A percentile compares a stretch with the other conserved stretches of the same genome.
Evolutionary conservation across 345 rosid genomes (phyloP).

Genomic region (Erucastrum elatum): DNA sequence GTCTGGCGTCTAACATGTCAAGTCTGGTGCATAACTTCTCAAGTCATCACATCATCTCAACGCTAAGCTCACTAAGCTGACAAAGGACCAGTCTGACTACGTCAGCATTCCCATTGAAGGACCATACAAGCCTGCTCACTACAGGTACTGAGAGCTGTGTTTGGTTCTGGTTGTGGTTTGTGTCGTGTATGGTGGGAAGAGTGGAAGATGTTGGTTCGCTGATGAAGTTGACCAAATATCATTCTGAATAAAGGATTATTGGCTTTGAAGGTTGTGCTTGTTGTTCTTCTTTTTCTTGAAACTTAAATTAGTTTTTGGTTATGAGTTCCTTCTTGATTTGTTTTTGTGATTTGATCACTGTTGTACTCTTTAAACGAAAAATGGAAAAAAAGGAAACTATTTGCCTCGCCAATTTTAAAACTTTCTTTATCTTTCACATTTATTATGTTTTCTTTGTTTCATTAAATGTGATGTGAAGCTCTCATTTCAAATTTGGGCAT

Average conservation of each 20-base stretch:
- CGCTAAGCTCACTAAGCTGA: constrained; percentile 81
- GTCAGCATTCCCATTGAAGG: constrained; percentile 82
- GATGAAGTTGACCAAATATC: constrained; percentile 30
- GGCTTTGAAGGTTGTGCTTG: constrained; percentile 32
- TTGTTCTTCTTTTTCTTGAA: background rate
- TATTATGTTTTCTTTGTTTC: background rate
- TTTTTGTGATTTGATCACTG: constrained; percentile 6
- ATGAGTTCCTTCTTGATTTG: constrained; percentile 16
- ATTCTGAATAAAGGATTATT: constrained; percentile 22
- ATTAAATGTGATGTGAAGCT: background rate
- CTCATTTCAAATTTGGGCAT: background rate
- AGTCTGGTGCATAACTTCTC: too few relatives aligned
- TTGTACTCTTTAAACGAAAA: background rate
- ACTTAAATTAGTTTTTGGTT: constrained; percentile 25
- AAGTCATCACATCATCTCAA: too few relatives aligned
- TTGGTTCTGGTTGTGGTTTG: constrained; percentile 5
- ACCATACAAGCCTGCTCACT: constrained; percentile 93
- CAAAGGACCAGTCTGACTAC: constrained; percentile 88
- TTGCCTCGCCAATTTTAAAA: background rate
- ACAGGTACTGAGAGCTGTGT: constrained; percentile 71
- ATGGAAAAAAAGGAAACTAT: background rate
- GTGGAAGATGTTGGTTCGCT: constrained; percentile 31
- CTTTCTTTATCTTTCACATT: background rate
- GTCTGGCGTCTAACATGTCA: too few relatives aligned
- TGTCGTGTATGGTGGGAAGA: constrained; percentile 16